Base-by-base conservation (phyloP, 2,329 filamentous ascomycete species). In the Tolypocladium capitatum region DNA sequence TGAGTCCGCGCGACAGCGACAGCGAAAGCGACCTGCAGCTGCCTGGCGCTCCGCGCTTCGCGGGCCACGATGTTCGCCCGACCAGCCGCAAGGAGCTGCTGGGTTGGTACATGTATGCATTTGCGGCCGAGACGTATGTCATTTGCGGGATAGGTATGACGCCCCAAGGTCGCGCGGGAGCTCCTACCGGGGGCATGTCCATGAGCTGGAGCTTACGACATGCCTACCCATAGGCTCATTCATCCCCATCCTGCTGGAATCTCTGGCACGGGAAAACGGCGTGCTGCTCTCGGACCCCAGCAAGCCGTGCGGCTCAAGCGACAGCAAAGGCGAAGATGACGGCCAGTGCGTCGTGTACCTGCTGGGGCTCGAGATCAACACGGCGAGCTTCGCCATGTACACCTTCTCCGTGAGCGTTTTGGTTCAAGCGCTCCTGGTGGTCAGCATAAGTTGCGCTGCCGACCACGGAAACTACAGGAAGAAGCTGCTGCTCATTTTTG, bases 311-410 rank as follows among this genome's bases (percentile, higher is more conserved):
- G 80, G 75, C 51, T 73, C 80, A 51, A 81, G 75, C 52, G 78
- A 80, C 58, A 72, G 68, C 53, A 76, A 75, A 47, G 61, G 60
- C 33, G 63, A 69, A 47, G 68, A 72, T 55, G 70, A 71, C 38
- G 74, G 73, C 44, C 87, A 94, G 62, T 98, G 92, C 61, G 72
- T 97, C 50, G 80, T 97, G 50, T 79, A 83, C 53, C 72, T 97
- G 5, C 69, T 94, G 24, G 91, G 91, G 6, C 65, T 85, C 50
- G 83, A 94, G 59, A 83, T 98, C 68, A 97, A 97, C 66, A 96
- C 91, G 1, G 90, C 91, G 33, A 94, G 86, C 64, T 96, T 97
- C 64, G 91, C 89, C 62, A 94, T 97, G 88, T 97, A 97, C 68
- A 96, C 89, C 2, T 98, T 98, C 66, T 94, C 89, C 49, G 72